Percentiles rank a stretch among this genome's conserved stretches.
Conservation (phyloP, 2,329 filamentous ascomycete species). For the Chrysoporthe cubensis region DNA sequence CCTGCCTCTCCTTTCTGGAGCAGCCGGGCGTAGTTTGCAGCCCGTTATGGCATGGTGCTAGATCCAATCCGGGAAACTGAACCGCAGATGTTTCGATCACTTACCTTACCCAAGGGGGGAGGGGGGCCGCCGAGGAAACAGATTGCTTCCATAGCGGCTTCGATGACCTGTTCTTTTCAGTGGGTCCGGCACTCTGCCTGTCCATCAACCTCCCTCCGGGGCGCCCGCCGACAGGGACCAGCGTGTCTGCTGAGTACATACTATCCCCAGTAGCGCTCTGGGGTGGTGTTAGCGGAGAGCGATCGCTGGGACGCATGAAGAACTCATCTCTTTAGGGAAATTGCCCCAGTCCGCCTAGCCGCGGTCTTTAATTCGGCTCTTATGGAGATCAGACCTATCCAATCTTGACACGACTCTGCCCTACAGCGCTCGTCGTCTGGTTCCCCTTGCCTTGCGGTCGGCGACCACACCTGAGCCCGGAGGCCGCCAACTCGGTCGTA, state of each 20-base stretch:
- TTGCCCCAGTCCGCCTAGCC: constrained; percentile 40
- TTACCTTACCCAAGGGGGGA: constrained; percentile 27
- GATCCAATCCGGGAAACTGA: constrained; percentile 11
- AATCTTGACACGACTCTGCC: constrained; percentile 39
- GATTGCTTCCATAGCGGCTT: constrained; percentile 39
- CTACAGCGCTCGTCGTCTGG: constrained; percentile 21
- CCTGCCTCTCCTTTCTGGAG: constrained; percentile 21
- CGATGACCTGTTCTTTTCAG: constrained; percentile 48
- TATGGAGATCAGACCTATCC: constrained; percentile 40
- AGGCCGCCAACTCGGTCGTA: constrained; percentile 25
- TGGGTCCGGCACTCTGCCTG: constrained; percentile 35
- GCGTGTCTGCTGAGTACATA: constrained; percentile 23
- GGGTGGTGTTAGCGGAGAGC: constrained; percentile 6
- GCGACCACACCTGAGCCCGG: constrained; percentile 4
- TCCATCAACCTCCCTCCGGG: constrained; percentile 33
- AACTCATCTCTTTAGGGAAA: constrained; percentile 49
- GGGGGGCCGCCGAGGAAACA: constrained; percentile 15
- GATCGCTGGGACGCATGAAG: constrained; percentile 45
- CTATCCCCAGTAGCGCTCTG: constrained; percentile 3
- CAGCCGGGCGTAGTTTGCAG: constrained; percentile 25
- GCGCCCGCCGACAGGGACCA: constrained; percentile 36
- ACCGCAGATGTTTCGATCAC: constrained; percentile 21
- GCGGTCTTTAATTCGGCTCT: constrained; percentile 43
- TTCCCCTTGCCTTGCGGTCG: constrained; percentile 19
- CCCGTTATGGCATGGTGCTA: constrained; percentile 14